These are phyloP conservation scores for Rhizopogon salebrosus DNA, from an alignment of 768 basidiomycete genomes.

Conservation along the genomic window DNA sequence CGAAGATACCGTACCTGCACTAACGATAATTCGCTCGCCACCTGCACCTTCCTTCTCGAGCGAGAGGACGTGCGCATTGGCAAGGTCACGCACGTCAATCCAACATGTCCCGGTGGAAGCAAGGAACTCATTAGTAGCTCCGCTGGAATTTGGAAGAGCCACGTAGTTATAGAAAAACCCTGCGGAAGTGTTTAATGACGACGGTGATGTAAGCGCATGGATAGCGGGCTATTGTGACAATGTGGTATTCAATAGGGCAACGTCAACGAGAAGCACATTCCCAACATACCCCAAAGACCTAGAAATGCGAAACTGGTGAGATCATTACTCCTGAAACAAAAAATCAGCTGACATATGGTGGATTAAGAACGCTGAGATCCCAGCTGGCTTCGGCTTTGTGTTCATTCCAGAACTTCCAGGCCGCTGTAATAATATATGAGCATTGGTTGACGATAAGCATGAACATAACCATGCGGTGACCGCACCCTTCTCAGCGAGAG, in stretches of 20 bases:
- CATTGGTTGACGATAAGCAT: background rate
- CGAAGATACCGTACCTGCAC: conserved; percentile 20
- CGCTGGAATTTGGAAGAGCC: conserved; percentile 15
- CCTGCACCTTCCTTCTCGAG: conserved; percentile 47
- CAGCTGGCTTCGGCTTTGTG: conserved; percentile 29
- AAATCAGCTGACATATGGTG: conserved; percentile 29
- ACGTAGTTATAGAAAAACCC: conserved; percentile 29
- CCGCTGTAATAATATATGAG: conserved; percentile 24
- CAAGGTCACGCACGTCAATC: conserved; percentile 54
- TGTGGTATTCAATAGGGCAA: background rate
- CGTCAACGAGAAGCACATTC: background rate
- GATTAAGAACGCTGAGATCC: conserved; percentile 36
- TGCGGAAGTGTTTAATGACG: conserved; percentile 37
- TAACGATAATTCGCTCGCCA: conserved; percentile 52
- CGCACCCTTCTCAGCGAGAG: conserved; percentile 55
- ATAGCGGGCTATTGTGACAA: conserved; percentile 32
- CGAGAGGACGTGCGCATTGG: conserved; percentile 46
- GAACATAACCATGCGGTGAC: background rate
- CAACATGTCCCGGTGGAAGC: conserved; percentile 26
- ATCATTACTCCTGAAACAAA: background rate
- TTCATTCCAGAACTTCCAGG: conserved; percentile 41
- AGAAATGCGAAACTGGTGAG: background rate
- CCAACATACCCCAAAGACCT: conserved; percentile 25
- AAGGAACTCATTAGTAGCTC: conserved; percentile 20
- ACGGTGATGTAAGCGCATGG: conserved; percentile 32